phyloP scores from a whole-genome alignment of 306 rosid genomes.

The Hippophae tibetana region DNA sequence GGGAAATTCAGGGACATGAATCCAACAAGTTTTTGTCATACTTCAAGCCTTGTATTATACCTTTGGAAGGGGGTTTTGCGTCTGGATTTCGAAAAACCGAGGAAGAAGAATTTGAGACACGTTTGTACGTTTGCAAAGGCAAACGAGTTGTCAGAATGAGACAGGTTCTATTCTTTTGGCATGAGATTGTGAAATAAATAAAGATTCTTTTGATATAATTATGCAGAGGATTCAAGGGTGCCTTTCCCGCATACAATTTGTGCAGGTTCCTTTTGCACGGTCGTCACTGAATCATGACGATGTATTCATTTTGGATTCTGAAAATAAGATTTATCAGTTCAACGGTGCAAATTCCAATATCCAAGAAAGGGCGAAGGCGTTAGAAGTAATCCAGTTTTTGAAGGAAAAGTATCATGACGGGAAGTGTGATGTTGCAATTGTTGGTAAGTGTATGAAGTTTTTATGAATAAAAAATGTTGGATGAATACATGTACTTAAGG shows the following conservation, averaged over 20 bases:
- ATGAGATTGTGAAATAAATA: constrained; percentile 17
- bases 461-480: background rate
- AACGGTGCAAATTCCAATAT: constrained; percentile 96
- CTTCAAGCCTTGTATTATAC: constrained; percentile 95
- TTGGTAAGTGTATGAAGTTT: constrained; percentile 53
- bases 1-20: constrained; percentile 95
- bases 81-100: constrained; percentile 74
- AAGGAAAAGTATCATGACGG: constrained; percentile 93
- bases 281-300: constrained; percentile 98
- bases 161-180: constrained; percentile 43
- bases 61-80: constrained; percentile 86
- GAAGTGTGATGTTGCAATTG: constrained; percentile 84
- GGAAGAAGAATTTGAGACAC: constrained; percentile 81
- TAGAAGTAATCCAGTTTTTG: constrained; percentile 88
- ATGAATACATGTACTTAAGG: no score
- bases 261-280: constrained; percentile 92
- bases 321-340: constrained; percentile 87
- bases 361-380: constrained; percentile 97
- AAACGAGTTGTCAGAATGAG: constrained; percentile 98
- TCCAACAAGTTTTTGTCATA: constrained; percentile 95
- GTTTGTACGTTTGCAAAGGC: constrained; percentile 82
- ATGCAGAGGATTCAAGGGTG: constrained; percentile 16
- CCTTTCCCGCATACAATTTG: constrained; percentile 19
- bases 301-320: constrained; percentile 86
- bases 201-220: constrained; percentile 17